Base-by-base conservation (phyloP, 768 basidiomycete genomes). In the Paxillus involutus region DNA sequence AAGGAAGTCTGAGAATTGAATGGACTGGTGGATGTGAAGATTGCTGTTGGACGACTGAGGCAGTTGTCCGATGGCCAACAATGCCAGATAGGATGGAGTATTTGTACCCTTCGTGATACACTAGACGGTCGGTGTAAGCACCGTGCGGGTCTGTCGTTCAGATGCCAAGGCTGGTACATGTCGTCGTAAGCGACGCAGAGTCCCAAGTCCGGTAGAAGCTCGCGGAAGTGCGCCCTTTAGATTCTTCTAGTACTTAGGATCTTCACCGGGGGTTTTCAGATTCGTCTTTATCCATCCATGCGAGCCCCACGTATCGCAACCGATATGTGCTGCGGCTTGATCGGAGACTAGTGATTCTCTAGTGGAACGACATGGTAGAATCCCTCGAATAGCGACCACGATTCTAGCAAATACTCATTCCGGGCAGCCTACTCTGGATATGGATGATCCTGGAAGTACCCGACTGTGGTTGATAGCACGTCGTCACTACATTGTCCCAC, bases 31-130 rank as follows among this genome's bases (percentile, higher is more conserved):
- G 26, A 6, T 11, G 32, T 32, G 32, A 55, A 47, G 51, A 46
- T 48, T 43, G 50, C 60, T 55, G 59, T 55, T 57, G 10, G 50
- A 43, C 29, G n/a, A 37, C 24, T n/a, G 51, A 51, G 43, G 29
- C 33, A 30, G 42, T 40, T 40, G 49, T 47, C 42, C 13, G 53
- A 50, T 42, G 53, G 35, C 19, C 26, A 36, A 14, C 39, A 44
- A 8, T 17, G 35, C 14, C 32, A 44, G 26, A 40, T 19, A 36
- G 29, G 46, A 30, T 8, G 19, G 11, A 41, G 56, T 54, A 54
- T 57, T 57, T 57, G 56, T 57, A 57, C 52, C 36, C 3, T 33
- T 6, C 32, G 16, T n/a, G 5, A 35, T 50, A 39, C 39, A 30
- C 11, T 32, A 26, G 26, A 26, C 26, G 29, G 40, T 39, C 26